Evolutionary conservation across 768 basidiomycete species (phyloP), one percentile per base, ranked within the genome.

Genomic region (Chlorophyllum brunneum): DNA sequence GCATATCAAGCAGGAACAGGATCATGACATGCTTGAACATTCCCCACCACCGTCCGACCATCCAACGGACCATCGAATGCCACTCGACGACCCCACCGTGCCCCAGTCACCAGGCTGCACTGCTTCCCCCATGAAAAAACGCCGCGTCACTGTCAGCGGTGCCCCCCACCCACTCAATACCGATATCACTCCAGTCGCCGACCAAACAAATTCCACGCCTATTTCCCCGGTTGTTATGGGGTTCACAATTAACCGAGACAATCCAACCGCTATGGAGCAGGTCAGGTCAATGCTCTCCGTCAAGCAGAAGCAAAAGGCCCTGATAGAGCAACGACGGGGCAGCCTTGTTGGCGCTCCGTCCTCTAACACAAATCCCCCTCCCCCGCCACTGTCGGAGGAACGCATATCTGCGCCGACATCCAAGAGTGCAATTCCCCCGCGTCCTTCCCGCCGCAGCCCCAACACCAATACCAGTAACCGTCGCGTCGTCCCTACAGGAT

Each of bases 131-230:
- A 65, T 71, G 23, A 86, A 86, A 77, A 83, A 77, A 56, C 82
- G 88, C 57, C 82, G 88, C 38, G 80, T 86, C 54, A 88, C 87
- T 36, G 74, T 86, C 65, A 82, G 79, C 62, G 83, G 85, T 54
- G 68, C 78, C 1, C 77, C 79, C 24, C 75, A 76, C 55, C 70
- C 75, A 34, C 73, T 81, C 59, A 78, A 81, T 62, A 80, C 82
- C 27, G 74, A 82, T 58, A 72, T 80, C 45, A 62, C 73, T 39
- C 64, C 68, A 15, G 57, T 71, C 9, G 58, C 65, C 22, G 76
- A 78, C 58, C 76, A 75, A 50, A 63, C 71, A 43, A 66, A 70
- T 44, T 77, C 81, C 24, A 75, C 81, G 11, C 78, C 84, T 49
- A 79, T 86, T 29, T 85, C 85, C 0, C 83, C 88, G 34, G 80